These are phyloP conservation scores for Reticulascus tulasneorum DNA, from an alignment of 2,329 filamentous ascomycete genomes.

Conservation along the genomic window DNA sequence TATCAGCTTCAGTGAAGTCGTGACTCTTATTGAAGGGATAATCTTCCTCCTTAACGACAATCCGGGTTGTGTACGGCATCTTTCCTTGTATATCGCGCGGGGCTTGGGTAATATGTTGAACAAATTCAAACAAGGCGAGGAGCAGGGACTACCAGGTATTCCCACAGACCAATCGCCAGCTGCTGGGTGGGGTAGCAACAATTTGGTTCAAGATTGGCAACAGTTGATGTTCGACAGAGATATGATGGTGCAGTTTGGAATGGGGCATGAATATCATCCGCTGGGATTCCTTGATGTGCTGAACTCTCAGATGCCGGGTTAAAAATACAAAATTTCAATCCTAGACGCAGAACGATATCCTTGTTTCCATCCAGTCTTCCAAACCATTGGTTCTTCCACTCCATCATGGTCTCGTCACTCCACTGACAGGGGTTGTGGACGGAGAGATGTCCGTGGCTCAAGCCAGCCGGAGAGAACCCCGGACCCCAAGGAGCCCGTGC, in stretches of 20 bases:
- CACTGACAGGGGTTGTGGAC: too few relatives aligned
- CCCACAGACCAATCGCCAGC: constrained; percentile 1
- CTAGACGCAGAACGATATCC: too few relatives aligned
- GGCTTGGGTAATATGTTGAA: constrained; percentile 24
- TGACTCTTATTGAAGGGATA: constrained; percentile 20
- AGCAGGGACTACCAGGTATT: constrained; percentile 6
- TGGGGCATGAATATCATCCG: constrained; percentile 15
- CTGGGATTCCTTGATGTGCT: constrained; percentile 20
- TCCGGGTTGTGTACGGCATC: constrained; percentile 21
- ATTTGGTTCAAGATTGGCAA: constrained; percentile 17
- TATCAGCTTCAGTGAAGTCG: constrained; percentile 26
- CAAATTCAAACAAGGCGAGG: constrained; percentile 20
- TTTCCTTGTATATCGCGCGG: constrained; percentile 23
- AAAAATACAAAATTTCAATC: too few relatives aligned
- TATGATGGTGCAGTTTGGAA: constrained; percentile 15
- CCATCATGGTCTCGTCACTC: too few relatives aligned
- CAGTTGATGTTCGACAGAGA: constrained; percentile 22
- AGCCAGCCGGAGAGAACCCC: too few relatives aligned
- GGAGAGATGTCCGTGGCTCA: too few relatives aligned
- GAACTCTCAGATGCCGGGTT: constrained; percentile 23
- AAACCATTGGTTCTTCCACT: too few relatives aligned
- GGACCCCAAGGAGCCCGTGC: too few relatives aligned
- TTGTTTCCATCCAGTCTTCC: too few relatives aligned
- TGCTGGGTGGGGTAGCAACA: constrained; percentile 5
- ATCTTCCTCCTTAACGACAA: constrained; percentile 20